Conservation (phyloP, 495 filamentous ascomycete species). For the Xylaria grammica region DNA sequence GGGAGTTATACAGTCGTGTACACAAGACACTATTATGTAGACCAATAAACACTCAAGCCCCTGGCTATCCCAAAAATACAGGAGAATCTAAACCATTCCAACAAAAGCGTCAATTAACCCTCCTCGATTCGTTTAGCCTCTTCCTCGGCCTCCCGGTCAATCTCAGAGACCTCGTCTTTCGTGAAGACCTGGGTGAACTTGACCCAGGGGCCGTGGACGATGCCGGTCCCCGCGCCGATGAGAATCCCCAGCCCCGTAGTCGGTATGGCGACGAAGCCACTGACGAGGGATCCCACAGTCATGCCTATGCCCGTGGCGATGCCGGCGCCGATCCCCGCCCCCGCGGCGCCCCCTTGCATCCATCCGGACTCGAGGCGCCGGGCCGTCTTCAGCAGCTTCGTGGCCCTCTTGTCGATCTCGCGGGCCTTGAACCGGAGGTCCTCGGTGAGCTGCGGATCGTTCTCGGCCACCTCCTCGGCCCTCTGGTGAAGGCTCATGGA, state of each 20-base stretch:
- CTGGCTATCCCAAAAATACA: background rate
- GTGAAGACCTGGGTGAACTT: conserved; percentile 36
- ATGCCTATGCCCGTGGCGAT: conserved; percentile 40
- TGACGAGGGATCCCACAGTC: conserved; percentile 40
- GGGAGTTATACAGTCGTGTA: background rate
- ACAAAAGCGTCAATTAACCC: background rate
- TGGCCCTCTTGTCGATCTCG: conserved; percentile 36
- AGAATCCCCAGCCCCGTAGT: conserved; percentile 39
- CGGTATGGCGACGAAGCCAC: conserved; percentile 39
- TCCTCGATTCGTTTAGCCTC: conserved; percentile 29
- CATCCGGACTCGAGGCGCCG: conserved; percentile 43
- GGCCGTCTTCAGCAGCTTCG: conserved; percentile 37
- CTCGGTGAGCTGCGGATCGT: conserved; percentile 32
- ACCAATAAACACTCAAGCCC: background rate
- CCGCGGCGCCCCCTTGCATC: conserved; percentile 42
- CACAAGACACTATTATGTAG: background rate
- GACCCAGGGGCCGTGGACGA: conserved; percentile 46
- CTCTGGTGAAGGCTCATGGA: conserved; percentile 33
- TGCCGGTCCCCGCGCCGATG: conserved; percentile 39
- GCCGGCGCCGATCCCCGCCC: conserved; percentile 43
- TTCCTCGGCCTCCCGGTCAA: conserved; percentile 36
- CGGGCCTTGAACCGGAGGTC: conserved; percentile 31
- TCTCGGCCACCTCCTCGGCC: conserved; percentile 32
- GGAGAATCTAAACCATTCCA: background rate
- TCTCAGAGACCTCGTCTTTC: conserved; percentile 35